These are phyloP conservation scores for Trichosporon inkin DNA, from an alignment of 1,284 basidiomycete genomes.

Conservation along the genomic window DNA sequence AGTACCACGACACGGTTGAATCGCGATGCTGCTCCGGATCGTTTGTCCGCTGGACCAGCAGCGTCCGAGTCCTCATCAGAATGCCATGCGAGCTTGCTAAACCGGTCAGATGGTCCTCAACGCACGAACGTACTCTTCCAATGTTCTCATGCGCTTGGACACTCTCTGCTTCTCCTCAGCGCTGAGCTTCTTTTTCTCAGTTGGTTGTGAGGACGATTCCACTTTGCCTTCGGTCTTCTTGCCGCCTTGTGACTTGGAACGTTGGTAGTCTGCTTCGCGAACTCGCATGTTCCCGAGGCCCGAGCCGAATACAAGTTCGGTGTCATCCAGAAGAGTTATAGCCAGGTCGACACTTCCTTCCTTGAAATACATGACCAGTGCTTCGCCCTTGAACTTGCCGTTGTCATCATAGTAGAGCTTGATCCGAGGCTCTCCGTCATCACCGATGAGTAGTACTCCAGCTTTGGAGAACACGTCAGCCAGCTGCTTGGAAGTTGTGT, in stretches of 20 bases:
- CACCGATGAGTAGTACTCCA: constrained; percentile 88
- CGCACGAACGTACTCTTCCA: constrained; percentile 65
- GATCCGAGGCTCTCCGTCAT: constrained; percentile 77
- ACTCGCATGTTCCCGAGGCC: constrained; percentile 71
- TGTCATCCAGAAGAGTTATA: constrained; percentile 82
- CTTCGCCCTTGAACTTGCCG: constrained; percentile 91
- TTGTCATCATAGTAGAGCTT: constrained; percentile 90
- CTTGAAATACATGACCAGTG: constrained; percentile 94
- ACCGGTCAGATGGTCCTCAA: neutral
- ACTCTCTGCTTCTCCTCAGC: constrained; percentile 75
- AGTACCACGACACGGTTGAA: constrained; percentile 79
- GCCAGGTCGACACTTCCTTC: constrained; percentile 89
- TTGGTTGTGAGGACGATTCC: constrained; percentile 57
- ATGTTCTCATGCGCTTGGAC: constrained; percentile 73
- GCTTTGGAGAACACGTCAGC: constrained; percentile 79
- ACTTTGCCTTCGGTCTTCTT: constrained; percentile 65
- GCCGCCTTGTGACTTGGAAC: constrained; percentile 59
- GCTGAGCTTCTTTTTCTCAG: constrained; percentile 59
- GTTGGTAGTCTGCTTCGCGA: constrained; percentile 72
- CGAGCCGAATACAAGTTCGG: constrained; percentile 76
- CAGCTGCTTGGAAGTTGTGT: constrained; percentile 71
- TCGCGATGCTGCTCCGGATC: constrained; percentile 52
- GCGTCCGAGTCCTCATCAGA: constrained; percentile 42
- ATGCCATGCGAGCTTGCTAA: constrained; percentile 48
- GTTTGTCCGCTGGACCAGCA: constrained; percentile 30